A percentile compares a stretch with the other conserved stretches of the same genome.
These are phyloP conservation scores for Coccomyxa subellipsoidea DNA, from an alignment of 163 green algal genomes.

Conservation along the genomic window DNA sequence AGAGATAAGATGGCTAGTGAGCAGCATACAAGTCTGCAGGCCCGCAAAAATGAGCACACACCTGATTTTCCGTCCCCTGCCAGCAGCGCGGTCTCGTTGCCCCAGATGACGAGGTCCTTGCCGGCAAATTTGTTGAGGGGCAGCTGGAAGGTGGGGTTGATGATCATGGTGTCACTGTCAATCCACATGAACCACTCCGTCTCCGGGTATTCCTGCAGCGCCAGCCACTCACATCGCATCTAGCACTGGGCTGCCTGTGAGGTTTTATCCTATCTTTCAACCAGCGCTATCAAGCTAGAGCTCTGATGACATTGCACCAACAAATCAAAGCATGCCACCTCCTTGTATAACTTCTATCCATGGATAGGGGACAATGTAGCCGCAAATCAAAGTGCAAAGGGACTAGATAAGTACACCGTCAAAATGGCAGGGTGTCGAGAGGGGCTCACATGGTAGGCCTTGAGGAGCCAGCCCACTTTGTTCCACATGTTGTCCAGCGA, in stretches of 20 bases:
- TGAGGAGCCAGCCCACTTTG: constrained; percentile 20
- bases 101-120: constrained; percentile 32
- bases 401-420: not conserved
- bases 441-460: constrained; percentile 5
- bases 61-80: not conserved
- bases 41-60: not conserved
- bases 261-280: too few species aligned
- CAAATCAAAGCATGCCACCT: too few species aligned
- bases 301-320: not conserved
- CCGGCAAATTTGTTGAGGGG: constrained; percentile 23
- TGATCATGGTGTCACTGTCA: constrained; percentile 33
- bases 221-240: too few species aligned
- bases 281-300: too few species aligned
- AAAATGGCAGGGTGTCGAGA: not conserved
- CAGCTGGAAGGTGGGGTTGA: constrained; percentile 27
- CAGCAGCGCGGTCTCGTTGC: constrained; percentile 10
- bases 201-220: constrained; percentile 13
- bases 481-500: constrained; percentile 28
- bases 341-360: not conserved
- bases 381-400: not conserved
- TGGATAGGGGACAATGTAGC: not conserved
- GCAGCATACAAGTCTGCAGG: not conserved
- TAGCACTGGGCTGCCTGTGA: too few species aligned
- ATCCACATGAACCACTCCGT: constrained; percentile 38
- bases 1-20: not conserved